Conservation (phyloP, 2,329 filamentous ascomycete species). For the Plenodomus lindquistii region DNA sequence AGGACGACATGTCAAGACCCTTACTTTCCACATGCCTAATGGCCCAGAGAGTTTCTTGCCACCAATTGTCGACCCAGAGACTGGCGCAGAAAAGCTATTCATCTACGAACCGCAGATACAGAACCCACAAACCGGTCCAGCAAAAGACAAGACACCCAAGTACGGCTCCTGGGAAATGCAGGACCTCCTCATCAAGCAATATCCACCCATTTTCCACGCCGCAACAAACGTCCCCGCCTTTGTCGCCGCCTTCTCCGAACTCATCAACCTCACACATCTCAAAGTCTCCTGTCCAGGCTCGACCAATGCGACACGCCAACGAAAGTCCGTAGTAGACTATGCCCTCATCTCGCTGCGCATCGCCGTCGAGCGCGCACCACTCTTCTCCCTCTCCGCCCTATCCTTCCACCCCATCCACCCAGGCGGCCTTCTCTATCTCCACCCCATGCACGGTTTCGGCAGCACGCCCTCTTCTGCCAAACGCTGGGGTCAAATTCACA, state of each 20-base stretch:
- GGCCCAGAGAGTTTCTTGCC: slow-evolving; percentile 78
- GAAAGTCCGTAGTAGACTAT: slow-evolving; percentile 81
- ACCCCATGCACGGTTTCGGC: slow-evolving; percentile 74
- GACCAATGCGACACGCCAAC: slow-evolving; percentile 66
- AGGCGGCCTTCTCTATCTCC: slow-evolving; percentile 75
- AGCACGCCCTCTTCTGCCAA: slow-evolving; percentile 71
- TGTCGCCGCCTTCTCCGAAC: slow-evolving; percentile 69
- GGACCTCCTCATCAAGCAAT: slow-evolving; percentile 81
- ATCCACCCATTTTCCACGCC: slow-evolving; percentile 85
- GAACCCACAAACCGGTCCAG: slow-evolving; percentile 59
- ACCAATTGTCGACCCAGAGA: slow-evolving; percentile 77
- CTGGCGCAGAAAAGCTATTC: slow-evolving; percentile 77
- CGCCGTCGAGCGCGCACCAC: slow-evolving; percentile 72
- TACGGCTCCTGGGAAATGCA: slow-evolving; percentile 80
- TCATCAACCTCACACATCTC: slow-evolving; percentile 73
- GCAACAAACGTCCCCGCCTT: slow-evolving; percentile 87
- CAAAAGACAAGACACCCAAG: slow-evolving; percentile 67
- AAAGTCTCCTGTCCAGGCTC: slow-evolving; percentile 77
- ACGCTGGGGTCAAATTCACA: slow-evolving; percentile 77
- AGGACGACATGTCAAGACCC: slow-evolving; percentile 75
- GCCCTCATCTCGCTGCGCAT: slow-evolving; percentile 86
- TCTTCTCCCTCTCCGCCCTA: slow-evolving; percentile 68
- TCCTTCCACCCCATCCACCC: slow-evolving; percentile 76
- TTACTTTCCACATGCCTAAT: slow-evolving; percentile 79
- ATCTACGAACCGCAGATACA: slow-evolving; percentile 75